These are phyloP conservation scores for Petunia secreta DNA, from an alignment of 257 asterid species.

Conservation along the genomic window DNA sequence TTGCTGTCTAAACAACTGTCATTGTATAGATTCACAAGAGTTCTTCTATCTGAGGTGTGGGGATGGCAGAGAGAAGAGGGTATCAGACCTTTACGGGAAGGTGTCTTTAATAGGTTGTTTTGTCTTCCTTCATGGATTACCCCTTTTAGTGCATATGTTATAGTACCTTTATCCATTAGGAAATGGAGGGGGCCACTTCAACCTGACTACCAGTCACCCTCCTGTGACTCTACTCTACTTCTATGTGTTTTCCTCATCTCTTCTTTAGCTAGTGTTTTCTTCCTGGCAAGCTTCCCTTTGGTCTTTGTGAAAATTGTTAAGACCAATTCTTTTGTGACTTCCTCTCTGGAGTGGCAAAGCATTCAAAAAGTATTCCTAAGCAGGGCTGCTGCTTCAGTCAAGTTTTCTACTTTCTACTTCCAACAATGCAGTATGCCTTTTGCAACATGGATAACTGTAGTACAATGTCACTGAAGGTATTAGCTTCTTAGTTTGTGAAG, in stretches of 20 bases:
- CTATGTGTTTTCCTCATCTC: neutral
- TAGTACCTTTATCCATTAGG: too few species aligned
- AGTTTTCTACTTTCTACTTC: neutral
- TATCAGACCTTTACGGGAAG: too few species aligned
- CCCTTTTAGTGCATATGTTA: too few species aligned
- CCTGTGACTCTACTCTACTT: too few species aligned
- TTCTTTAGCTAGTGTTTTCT: neutral
- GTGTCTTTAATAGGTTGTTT: too few species aligned
- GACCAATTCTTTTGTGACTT: neutral
- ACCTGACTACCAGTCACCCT: too few species aligned
- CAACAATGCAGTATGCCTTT: neutral
- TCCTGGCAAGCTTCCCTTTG: conserved; percentile 17
- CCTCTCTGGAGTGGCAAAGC: neutral
- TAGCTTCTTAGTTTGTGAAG: neutral
- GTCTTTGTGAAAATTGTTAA: neutral
- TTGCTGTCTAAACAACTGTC: too few species aligned
- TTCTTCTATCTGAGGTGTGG: too few species aligned
- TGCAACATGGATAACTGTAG: conserved; percentile 14
- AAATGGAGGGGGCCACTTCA: too few species aligned
- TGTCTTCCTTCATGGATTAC: too few species aligned
- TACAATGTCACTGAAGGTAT: neutral
- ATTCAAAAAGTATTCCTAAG: neutral
- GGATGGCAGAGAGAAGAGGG: too few species aligned
- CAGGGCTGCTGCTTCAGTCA: neutral
- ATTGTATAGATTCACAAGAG: too few species aligned